Evolutionary conservation across 2,329 filamentous ascomycete genomes (phyloP), one percentile per base, ranked within the genome.

Genomic region (Alternaria arbusti): DNA sequence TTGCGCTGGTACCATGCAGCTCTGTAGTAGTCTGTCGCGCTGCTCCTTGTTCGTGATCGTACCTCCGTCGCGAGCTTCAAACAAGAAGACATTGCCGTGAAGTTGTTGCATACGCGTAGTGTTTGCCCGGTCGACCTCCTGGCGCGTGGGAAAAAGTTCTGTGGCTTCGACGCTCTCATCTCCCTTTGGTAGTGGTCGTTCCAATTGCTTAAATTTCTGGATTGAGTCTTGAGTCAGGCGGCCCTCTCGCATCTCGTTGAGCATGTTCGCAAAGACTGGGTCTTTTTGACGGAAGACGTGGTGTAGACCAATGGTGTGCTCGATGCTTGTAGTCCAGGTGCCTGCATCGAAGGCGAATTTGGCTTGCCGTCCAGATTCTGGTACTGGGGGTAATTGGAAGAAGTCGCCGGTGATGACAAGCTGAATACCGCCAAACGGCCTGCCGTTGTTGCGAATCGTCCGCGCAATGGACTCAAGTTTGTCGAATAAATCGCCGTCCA

Each of bases 231-330:
- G 86, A 30, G 87, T 91, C 56, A 98, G 90, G 56, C 87, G 90
- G 5, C 96, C 96, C 59, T 98, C 85, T 52, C 96, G 90, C 93
- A 99, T 97, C 79, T 99, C 95, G 75, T 99, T 99, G 55, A 99
- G 86, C 94, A 99, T 99, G 6, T 86, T 85, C 12, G 96, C 96
- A 79, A 99, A 99, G 23, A 91, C 89, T 9, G 88, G 88, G 76
- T 99, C 96, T 68, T 92, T 94, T 77, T 99, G 96, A 82, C 96
- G 93, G 83, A 99, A 99, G 11, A 99, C 93, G 74, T 98, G 92
- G 2, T 94, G 97, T 54, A 99, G 83, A 8, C 94, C 93, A 75
- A 99, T 97, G 0, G 96, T 99, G 77, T 98, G 94, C 74, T 97
- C 91, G 65, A 99, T 96, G 2, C 91, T 92, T 1, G 94, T 97